Base-by-base conservation (phyloP, 2,329 filamentous ascomycete species). In the Claviceps monticola region DNA sequence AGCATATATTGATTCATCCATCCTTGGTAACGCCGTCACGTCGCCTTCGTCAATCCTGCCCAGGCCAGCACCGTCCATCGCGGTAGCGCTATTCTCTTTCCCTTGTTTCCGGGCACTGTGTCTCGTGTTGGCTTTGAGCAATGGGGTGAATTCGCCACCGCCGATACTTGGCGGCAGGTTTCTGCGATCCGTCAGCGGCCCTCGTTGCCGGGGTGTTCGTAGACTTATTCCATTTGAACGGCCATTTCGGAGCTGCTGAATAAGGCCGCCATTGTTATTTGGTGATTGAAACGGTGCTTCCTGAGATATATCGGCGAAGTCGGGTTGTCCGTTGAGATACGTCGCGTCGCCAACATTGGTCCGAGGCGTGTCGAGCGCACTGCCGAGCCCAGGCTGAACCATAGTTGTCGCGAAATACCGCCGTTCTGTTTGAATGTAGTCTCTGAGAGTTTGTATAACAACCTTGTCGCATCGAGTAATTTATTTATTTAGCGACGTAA, bases 251-350 rank as follows among this genome's bases (percentile, higher is more conserved):
- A 93, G 76, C 56, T 86, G 82, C 56, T 84, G 82, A 47, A 94
- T 71, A 23, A 96, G 71, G 60, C 93, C 87, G 41, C 61, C 66
- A 11, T 71, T 66, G 67, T 87, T 90, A 29, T 75, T 79, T 23
- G 86, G 90, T 34, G 87, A 89, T 52, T 83, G 80, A 59, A 96
- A 95, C 1, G 91, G 93, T 53, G 87, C 82, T 64, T 94, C 88
- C 61, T 89, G 84, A 50, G 88, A 94, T 59, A 91, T 82, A 60
- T 94, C 88, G 54, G 64, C 67, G 62, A 94, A 82, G 62, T 88
- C 83, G 60, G 82, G 71, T 69, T 78, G 69, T 68, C 81, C 73
- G 66, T 71, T 80, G 56, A 94, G 74, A 67, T 84, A 91, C 58
- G 89, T 95, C 68, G 82, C 82, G 76, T 96, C 88, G 63, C 85